Base-by-base conservation (phyloP, 371 early-diverging fungal species). In the Mortierella sp. region DNA sequence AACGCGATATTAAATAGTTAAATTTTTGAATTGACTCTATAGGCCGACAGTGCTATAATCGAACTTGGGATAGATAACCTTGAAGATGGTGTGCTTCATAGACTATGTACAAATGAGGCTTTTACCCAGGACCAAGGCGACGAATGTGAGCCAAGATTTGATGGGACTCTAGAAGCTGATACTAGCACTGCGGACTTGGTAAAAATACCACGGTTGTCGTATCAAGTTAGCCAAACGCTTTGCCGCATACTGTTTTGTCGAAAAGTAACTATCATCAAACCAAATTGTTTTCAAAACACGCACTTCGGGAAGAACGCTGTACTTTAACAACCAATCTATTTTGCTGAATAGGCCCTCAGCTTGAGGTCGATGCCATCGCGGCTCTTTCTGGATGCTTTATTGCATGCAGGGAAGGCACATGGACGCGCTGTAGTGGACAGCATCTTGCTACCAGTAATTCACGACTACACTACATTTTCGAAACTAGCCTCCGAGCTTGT, bases 371-470 rank as follows among this genome's bases (percentile, higher is more conserved):
- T 48, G 0, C 80, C 80, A 11, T 74, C 80, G 1, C 67, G 80
- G 4, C 62, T 79, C n/a, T 71, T 79, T 32, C 58, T 79, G n/a
- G 71, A 79, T 24, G 63, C 80, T 7, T 21, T 74, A 5, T 28
- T 74, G 19, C 58, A 57, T 43, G 74, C 75, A 24, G 60, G 71
- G 10, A 74, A 57, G 40, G 57, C 58, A 13, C 65, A 74, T 48
- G 80, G 71, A 9, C 80, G 80, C 2, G 80, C 80, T 3, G 57
- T 79, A 22, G 65, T 71, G 24, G 80, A 79, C 43, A 67, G 71
- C 11, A 65, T 74, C 9, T 21, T 79, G 24, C 38, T 74, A 19
- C 74, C 74, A 11, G 48, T 71, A 0, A 15, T 64, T 2, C 50
- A 50, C 0, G 69, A 79, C 16, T 33, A 40, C 21, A 24, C 3